A percentile compares a stretch with the other conserved stretches of the same genome.
Conservation (phyloP, 306 rosid species). For the Amphicarpaea edgeworthii region DNA sequence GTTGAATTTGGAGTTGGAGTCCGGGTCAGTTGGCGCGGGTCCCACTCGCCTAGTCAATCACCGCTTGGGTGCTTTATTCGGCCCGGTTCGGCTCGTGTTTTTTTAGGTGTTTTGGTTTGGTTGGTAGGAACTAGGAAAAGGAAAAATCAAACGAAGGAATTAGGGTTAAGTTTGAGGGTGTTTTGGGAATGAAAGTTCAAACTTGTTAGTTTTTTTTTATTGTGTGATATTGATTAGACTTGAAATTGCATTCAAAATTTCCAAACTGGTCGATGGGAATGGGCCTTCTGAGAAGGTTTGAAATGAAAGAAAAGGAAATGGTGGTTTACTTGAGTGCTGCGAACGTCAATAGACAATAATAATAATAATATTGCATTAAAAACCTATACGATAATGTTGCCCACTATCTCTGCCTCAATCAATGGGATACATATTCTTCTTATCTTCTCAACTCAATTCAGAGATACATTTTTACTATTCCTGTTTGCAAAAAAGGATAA, state of each 20-base stretch:
- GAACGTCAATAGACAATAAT: too few species aligned
- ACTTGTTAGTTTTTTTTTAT: not conserved
- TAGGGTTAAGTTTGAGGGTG: slow-evolving; percentile 31
- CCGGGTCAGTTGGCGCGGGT: slow-evolving; percentile 67
- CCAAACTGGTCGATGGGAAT: slow-evolving; percentile 25
- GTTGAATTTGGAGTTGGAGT: slow-evolving; percentile 61
- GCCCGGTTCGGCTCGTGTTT: slow-evolving; percentile 49
- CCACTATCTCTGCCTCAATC: slow-evolving; percentile 52
- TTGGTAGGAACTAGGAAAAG: slow-evolving; percentile 49
- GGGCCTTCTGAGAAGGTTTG: slow-evolving; percentile 14
- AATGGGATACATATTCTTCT: slow-evolving; percentile 35
- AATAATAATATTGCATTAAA: slow-evolving; percentile 44
- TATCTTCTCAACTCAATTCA: slow-evolving; percentile 2
- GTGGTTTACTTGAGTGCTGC: slow-evolving; percentile 35
- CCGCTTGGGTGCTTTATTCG: slow-evolving; percentile 48
- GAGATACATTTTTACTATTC: not conserved
- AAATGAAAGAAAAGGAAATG: slow-evolving; percentile 3
- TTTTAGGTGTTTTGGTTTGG: slow-evolving; percentile 38
- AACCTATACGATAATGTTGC: slow-evolving; percentile 36
- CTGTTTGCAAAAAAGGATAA: not conserved
- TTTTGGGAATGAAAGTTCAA: slow-evolving; percentile 32
- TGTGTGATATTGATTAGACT: slow-evolving; percentile 17
- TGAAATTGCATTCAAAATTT: slow-evolving; percentile 39
- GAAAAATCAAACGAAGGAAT: slow-evolving; percentile 32
- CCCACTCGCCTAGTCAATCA: slow-evolving; percentile 65